Base-by-base conservation (phyloP, 1,284 basidiomycete genomes). In the Entoloma clypeatum region DNA sequence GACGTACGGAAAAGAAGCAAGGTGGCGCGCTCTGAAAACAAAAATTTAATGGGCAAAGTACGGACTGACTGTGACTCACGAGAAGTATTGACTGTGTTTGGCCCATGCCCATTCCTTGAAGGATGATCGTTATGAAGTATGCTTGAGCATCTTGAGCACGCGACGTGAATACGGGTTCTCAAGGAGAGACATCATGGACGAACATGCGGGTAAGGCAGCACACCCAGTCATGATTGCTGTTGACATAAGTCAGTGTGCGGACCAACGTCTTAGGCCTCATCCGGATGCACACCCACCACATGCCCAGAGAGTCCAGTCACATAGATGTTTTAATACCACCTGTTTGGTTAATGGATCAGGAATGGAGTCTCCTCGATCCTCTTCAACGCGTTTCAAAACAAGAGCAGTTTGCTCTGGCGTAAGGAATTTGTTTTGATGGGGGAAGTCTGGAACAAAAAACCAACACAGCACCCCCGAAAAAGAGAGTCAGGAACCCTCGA, bases 221-320 rank as follows among this genome's bases (percentile, higher is more conserved):
- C 65, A 69, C 52, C 67, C 52, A 47, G 70, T 69, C 62, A 71
- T 69, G 13, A 64, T 34, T 8, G 66, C 69, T 69, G 7, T 11
- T 31, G 16, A 35, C 29, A 17, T 18, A 45, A 21, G 25, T 21
- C 21, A 36, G 32, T 24, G 19, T 19, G 13, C 14, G 25, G 14
- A 22, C 2, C 14, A 13, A 28, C 23, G 13, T 9, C 11, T 30
- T 21, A 21, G 14, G 29, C n/a, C 29, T 7, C 30, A 27, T 36
- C 6, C 11, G 7, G n/a, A 6, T 26, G 13, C 13, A 21, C 13
- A 46, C 57, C 39, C 34, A 67, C 69, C 67, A 51, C 67, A 68
- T 8, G 62, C 58, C 69, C 69, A 71, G 24, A 72, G 43, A 3
- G 61, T 67, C 69, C 69, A 71, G 47, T 72, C 69, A 25, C 51